Evolutionary conservation across 2,329 filamentous ascomycete genomes (phyloP), one percentile per base, ranked within the genome.

Genomic region (Penicillium paneum): DNA sequence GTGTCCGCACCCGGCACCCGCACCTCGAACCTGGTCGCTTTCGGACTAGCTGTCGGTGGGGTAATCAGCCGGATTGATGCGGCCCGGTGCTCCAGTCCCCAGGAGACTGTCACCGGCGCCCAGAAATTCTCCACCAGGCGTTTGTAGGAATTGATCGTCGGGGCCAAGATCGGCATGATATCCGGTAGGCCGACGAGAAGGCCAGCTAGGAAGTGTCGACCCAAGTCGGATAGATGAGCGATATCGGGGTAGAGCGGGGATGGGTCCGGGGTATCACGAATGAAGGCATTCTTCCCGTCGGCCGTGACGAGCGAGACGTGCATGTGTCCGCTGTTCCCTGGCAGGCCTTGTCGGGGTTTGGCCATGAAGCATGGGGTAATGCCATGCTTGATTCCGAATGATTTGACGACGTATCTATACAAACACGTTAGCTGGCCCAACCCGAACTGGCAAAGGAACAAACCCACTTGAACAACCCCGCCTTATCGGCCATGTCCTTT

Each of bases 351-450:
- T 62, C 89, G 86, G 3, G 94, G 94, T 75, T 99, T 99, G 15
- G 94, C 94, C 94, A 99, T 99, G 79, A 99, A 99, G 74, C 90
- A 96, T 0, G 94, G 94, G 0, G 91, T 96, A 69, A 99, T 96
- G 62, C 90, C 91, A 71, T 91, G 90, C 68, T 90, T 88, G 53
- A 85, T 88, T 41, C 90, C 90, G 36, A 96, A 84, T 10, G 90
- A 91, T 76, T 96, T 97, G 61, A 96, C 91, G 19, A 89, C 86
- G 65, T 96, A 90, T 71, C 82, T 85, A 56, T 44, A 26, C 31
- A 49, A 24, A 34, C 13, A 56, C 8, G 45, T 67, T 47, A 67
- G 55, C 42, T 39, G 2, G 36, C 12, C 12, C 29, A 31, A 19
- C 6, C 17, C 13, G 3, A 12, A 24, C 17, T 28, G 19, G 6